phyloP scores from a whole-genome alignment of 495 filamentous ascomycete genomes.

The Penicillium simplicissimum region DNA sequence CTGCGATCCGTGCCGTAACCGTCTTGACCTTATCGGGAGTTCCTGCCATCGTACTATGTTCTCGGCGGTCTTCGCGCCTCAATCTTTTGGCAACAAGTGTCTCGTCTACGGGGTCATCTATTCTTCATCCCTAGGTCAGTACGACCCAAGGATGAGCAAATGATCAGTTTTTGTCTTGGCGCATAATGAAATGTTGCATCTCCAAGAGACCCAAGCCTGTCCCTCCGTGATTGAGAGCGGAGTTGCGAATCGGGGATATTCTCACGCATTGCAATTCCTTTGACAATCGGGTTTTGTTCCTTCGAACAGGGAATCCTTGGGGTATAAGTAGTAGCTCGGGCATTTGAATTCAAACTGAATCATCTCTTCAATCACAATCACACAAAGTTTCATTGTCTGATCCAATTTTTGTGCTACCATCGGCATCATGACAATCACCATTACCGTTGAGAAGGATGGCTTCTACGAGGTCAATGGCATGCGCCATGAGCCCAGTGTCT shows the following conservation, averaged over 20 bases:
- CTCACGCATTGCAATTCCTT: not conserved
- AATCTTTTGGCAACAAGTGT: not conserved
- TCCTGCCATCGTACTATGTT: too few relatives aligned
- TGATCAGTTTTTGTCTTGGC: conserved; percentile 20
- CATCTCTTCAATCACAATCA: not conserved
- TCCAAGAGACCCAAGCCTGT: conserved; percentile 19
- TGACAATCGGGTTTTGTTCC: not conserved
- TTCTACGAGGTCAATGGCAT: conserved; percentile 41
- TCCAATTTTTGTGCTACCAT: not conserved
- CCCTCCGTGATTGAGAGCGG: not conserved
- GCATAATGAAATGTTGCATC: conserved; percentile 29
- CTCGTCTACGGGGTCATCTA: conserved; percentile 14
- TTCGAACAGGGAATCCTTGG: not conserved
- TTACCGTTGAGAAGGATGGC: conserved; percentile 42
- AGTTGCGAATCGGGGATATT: not conserved
- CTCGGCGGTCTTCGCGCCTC: not conserved
- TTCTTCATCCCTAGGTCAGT: conserved; percentile 12
- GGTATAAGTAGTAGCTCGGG: conserved; percentile 5
- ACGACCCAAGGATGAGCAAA: conserved; percentile 21
- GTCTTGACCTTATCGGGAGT: conserved; percentile 1
- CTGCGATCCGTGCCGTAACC: not conserved
- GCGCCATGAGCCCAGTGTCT: conserved; percentile 32
- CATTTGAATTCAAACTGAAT: not conserved
- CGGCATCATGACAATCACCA: conserved; percentile 35
- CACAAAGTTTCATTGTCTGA: not conserved